Evolutionary conservation across 306 rosid genomes (phyloP).

Genomic region (Acacia melanoxylon): DNA sequence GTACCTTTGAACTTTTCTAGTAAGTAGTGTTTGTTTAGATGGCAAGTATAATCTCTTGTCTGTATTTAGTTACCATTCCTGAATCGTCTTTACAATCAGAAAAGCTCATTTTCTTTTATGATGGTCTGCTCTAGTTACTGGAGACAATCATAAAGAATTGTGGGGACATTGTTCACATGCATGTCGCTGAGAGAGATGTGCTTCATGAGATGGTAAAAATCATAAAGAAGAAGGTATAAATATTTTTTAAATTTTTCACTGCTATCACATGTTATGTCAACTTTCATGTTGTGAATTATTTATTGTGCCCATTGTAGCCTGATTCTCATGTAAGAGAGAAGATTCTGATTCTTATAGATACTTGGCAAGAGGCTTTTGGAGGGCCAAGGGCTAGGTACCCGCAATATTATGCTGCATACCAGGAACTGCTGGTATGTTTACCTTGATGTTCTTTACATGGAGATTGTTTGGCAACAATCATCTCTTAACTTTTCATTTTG

Average conservation of each 20-base stretch:
- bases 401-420: constrained; percentile 92
- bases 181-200: constrained; percentile 95
- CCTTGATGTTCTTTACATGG: not conserved
- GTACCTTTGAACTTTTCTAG: not conserved
- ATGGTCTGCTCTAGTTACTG: constrained; percentile 69
- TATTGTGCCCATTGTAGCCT: constrained; percentile 66
- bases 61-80: not conserved
- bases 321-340: constrained; percentile 86
- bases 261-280: constrained; percentile 21
- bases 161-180: constrained; percentile 98
- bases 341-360: constrained; percentile 84
- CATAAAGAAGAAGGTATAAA: constrained; percentile 83
- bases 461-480: constrained; percentile 2
- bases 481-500: not conserved
- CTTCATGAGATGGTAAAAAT: constrained; percentile 95
- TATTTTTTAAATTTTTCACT: constrained; percentile 35
- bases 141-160: constrained; percentile 95
- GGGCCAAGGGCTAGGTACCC: constrained; percentile 99
- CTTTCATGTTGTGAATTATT: constrained; percentile 29
- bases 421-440: constrained; percentile 79
- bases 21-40: not conserved
- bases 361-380: constrained; percentile 99
- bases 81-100: not conserved
- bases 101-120: constrained; percentile 42
- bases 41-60: constrained; percentile 25